These are phyloP conservation scores for Fusarium sp. DNA, from an alignment of 2,329 filamentous ascomycete genomes.

Conservation along the genomic window DNA sequence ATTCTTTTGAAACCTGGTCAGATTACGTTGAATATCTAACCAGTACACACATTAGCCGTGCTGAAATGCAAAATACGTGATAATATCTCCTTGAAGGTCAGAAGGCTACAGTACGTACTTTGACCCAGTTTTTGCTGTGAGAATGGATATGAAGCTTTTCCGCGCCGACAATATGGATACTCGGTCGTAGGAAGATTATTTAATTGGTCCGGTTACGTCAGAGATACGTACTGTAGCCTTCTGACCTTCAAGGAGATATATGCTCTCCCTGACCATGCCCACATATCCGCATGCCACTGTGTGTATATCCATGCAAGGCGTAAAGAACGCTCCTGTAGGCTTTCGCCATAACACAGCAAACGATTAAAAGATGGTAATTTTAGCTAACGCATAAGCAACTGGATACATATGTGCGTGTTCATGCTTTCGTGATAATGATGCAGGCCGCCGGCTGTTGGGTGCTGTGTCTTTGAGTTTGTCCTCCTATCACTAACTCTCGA, in stretches of 20 bases:
- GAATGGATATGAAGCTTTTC: no score
- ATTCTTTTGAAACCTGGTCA: not conserved
- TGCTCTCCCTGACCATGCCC: not conserved
- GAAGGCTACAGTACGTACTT: no score
- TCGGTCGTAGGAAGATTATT: no score
- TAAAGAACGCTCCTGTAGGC: not conserved
- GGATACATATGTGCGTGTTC: not conserved
- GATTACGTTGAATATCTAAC: no score
- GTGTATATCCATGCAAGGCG: not conserved
- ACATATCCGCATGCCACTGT: not conserved
- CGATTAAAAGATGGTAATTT: not conserved
- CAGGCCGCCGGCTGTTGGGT: not conserved
- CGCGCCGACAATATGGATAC: no score
- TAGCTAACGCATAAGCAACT: not conserved
- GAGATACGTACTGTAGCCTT: no score
- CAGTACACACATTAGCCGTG: no score
- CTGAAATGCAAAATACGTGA: not conserved
- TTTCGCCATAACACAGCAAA: not conserved
- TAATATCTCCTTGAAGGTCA: no score
- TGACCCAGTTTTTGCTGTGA: no score
- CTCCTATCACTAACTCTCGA: conserved; percentile 10
- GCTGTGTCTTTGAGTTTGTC: conserved; percentile 21
- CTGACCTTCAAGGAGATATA: no score
- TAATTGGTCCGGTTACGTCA: no score
- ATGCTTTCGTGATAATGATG: not conserved